phyloP scores from a whole-genome alignment of 768 basidiomycete species.

The Lactifluus rugatus region DNA sequence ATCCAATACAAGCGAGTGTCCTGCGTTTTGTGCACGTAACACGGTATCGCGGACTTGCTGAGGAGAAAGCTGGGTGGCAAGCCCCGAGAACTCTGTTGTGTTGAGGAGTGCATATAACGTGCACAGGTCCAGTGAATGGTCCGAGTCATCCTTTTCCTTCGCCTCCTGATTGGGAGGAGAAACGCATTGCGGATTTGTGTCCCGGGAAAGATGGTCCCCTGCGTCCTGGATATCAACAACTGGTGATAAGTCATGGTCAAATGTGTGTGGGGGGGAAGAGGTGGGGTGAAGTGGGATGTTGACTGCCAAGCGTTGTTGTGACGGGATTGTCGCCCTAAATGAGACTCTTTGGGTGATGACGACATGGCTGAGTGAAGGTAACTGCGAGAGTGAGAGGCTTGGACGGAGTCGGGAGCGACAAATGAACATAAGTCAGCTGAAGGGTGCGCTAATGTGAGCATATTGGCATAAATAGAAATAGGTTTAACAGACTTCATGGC shows the following conservation, averaged over 20 bases:
- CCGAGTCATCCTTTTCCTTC: neutral
- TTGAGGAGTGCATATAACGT: neutral
- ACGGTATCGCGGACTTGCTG: constrained; percentile 26
- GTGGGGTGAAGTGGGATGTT: neutral
- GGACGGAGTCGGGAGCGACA: constrained; percentile 50
- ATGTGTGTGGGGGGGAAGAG: neutral
- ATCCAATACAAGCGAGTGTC: constrained; percentile 30
- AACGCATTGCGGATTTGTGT: neutral
- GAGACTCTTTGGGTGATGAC: constrained; percentile 1
- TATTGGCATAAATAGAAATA: neutral
- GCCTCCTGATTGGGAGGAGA: neutral
- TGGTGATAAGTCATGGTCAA: neutral
- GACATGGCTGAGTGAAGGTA: constrained; percentile 16
- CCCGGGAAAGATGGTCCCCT: neutral
- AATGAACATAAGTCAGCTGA: constrained; percentile 69
- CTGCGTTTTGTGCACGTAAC: constrained; percentile 24
- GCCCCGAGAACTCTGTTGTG: neutral
- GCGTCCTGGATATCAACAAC: neutral
- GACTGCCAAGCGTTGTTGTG: constrained; percentile 1
- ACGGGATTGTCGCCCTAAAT: constrained; percentile 2
- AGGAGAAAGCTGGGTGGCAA: constrained; percentile 15
- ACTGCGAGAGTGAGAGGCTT: constrained; percentile 31
- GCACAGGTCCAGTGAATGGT: neutral
- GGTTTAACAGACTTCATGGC: constrained; percentile 44
- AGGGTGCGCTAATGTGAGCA: constrained; percentile 16